Evolutionary conservation across 2,329 filamentous ascomycete genomes (phyloP).

Genomic region (Beauveria scarabaeidicola): DNA sequence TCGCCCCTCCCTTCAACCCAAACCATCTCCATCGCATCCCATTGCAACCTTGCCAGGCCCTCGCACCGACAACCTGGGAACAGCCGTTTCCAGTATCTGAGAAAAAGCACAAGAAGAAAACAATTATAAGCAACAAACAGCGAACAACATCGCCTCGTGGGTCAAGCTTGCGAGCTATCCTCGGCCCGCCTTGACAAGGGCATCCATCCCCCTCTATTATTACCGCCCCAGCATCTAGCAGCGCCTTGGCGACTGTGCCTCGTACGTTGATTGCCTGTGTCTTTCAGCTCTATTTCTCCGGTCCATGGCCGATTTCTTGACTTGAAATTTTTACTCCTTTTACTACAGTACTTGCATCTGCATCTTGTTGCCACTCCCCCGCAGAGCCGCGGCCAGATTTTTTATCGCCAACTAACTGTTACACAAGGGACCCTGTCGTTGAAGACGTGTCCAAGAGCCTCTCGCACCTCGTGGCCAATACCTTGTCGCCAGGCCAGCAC

Average conservation of each 20-base stretch:
- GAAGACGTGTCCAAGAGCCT: slow-evolving; percentile 11
- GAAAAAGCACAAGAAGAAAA: neutral
- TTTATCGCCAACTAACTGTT: neutral
- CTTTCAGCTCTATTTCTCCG: neutral
- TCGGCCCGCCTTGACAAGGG: slow-evolving; percentile 2
- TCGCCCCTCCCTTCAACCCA: neutral
- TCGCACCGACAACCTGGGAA: neutral
- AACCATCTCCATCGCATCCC: neutral
- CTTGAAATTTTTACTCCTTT: neutral
- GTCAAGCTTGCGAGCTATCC: neutral
- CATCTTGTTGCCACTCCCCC: neutral
- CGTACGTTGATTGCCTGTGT: slow-evolving; percentile 4
- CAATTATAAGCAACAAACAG: no score
- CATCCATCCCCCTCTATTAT: neutral
- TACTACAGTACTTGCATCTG: neutral
- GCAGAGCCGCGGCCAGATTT: neutral
- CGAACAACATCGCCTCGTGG: neutral
- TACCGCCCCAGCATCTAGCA: neutral
- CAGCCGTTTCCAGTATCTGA: neutral
- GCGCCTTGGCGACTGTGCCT: slow-evolving; percentile 6
- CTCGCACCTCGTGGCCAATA: slow-evolving; percentile 11
- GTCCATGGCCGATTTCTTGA: neutral
- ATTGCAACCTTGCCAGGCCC: neutral
- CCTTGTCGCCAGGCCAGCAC: neutral
- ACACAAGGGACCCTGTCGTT: neutral